phyloP scores from a whole-genome alignment of 1,284 basidiomycete species.

The Irpex sp. region DNA sequence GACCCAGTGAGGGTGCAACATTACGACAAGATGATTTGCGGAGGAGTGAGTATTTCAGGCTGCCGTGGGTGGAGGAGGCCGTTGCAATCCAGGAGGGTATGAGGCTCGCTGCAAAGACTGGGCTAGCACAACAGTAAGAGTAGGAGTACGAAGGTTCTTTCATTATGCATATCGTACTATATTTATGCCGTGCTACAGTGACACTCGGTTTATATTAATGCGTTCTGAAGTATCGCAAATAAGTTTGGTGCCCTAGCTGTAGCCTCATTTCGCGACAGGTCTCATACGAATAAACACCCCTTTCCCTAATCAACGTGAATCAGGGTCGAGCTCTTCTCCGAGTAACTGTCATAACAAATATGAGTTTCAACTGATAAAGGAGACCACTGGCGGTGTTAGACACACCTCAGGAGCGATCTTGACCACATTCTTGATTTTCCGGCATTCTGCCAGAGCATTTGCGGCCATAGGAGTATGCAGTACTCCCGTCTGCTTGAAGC shows the following conservation, averaged over 20 bases:
- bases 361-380: neutral
- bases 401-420: slow-evolving; percentile 38
- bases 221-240: no score
- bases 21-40: slow-evolving; percentile 85
- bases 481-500: slow-evolving; percentile 44
- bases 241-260: no score
- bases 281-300: no score
- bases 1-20: slow-evolving; percentile 76
- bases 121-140: slow-evolving; percentile 12
- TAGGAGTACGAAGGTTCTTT: no score
- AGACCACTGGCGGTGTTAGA: neutral
- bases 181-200: neutral
- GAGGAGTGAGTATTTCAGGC: slow-evolving; percentile 83
- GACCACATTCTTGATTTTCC: slow-evolving; percentile 53
- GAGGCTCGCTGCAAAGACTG: slow-evolving; percentile 41
- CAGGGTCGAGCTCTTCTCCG: neutral
- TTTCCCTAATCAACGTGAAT: neutral
- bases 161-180: no score
- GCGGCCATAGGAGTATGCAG: slow-evolving; percentile 45
- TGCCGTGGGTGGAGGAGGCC: slow-evolving; percentile 85
- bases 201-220: no score
- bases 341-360: neutral
- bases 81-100: slow-evolving; percentile 56
- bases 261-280: no score
- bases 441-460: slow-evolving; percentile 62